Evolutionary conservation across 768 basidiomycete species (phyloP), one percentile per base, ranked within the genome.

Genomic region (Tylopilus felleus): DNA sequence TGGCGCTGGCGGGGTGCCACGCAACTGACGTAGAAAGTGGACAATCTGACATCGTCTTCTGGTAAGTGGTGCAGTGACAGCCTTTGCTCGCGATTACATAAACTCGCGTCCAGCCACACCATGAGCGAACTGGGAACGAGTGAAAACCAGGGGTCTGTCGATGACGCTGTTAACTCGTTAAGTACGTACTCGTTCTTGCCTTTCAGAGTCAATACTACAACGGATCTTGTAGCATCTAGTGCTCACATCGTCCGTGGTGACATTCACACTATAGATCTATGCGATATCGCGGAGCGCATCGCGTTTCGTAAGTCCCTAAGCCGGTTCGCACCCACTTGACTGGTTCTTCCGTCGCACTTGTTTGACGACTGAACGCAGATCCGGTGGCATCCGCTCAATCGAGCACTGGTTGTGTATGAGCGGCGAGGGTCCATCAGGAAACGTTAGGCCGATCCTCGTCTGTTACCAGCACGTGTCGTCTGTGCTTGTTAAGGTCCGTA

Each of bases 401-500:
- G 39, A 41, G 25, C n/a, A 42, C 39, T 33, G 45, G 54, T 19
- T 28, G 45, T 35, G 6, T 22, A 7, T 23, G 28, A 5, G 2
- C 35, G 14, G 43, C 17, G 41, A 41, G 12, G n/a, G 8, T 2
- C 13, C 14, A 14, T 6, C 7, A 13, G 19, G 42, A 1, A 14
- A 4, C 17, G 5, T 21, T 1, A 51, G 46, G 9, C 17, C 21
- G 9, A 41, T 39, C 23, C 29, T 53, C 21, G 25, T 51, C 8
- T 4, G 1, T 8, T 27, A 38, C 42, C 38, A 21, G 44, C 29
- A 21, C 31, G 17, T 5, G 14, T 27, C 39, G 21, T 50, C 36
- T 44, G 49, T 39, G 8, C 29, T 51, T 21, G 25, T 16, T 5
- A 55, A 22, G 60, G 60, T 64, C 10, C 22, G 59, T 46, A n/a